phyloP scores from a whole-genome alignment of 352 stramenopile genomes.

The Globisporangium polare region DNA sequence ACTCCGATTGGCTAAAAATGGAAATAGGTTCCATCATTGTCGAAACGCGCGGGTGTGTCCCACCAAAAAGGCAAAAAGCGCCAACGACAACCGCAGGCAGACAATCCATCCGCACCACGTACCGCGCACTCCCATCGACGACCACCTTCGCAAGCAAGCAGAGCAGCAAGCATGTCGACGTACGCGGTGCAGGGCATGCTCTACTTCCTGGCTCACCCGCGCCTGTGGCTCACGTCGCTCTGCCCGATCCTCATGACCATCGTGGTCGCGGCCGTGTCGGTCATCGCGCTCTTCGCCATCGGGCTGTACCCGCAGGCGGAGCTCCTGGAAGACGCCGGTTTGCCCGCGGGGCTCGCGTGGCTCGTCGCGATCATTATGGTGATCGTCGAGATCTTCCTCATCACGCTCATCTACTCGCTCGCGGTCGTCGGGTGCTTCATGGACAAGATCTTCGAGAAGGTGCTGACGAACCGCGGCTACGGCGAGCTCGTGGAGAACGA shows the following conservation, averaged over 20 bases:
- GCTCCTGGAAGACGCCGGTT: constrained; percentile 32
- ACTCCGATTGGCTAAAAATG: not conserved
- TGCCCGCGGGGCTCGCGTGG: constrained; percentile 43
- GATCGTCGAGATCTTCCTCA: constrained; percentile 65
- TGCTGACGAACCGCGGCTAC: constrained; percentile 43
- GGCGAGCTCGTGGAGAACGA: constrained; percentile 48
- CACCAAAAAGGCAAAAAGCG: too few species aligned
- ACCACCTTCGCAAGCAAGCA: too few species aligned
- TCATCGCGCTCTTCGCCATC: constrained; percentile 40
- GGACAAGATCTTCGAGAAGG: constrained; percentile 63
- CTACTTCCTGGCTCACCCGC: constrained; percentile 61
- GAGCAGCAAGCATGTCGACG: constrained; percentile 32
- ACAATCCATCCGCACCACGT: not conserved
- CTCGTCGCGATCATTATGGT: constrained; percentile 54
- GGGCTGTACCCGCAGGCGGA: constrained; percentile 47
- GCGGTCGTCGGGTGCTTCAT: constrained; percentile 49
- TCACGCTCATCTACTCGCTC: constrained; percentile 67
- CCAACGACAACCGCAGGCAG: too few species aligned
- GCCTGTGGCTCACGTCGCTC: constrained; percentile 48
- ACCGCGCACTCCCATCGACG: not conserved
- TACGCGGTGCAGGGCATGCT: constrained; percentile 45
- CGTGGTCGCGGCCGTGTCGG: constrained; percentile 36
- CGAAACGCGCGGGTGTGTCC: too few species aligned
- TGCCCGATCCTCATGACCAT: constrained; percentile 60
- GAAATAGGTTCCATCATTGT: too few species aligned